phyloP scores from a whole-genome alignment of 2,329 filamentous ascomycete species.

The Xylariaceae sp. region DNA sequence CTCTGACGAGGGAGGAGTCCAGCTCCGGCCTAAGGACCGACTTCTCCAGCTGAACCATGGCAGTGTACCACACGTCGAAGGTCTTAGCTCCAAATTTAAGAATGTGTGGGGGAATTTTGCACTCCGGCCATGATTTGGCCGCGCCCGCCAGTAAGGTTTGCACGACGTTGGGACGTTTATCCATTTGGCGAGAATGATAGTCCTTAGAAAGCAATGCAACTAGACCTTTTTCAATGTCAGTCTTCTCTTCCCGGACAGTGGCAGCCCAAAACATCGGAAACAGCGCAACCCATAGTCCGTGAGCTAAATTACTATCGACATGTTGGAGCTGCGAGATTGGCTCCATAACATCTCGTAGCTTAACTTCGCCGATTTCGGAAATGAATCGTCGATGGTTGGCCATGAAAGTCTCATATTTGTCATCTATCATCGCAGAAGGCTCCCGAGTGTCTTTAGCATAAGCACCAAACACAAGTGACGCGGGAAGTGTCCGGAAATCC shows the following conservation, averaged over 20 bases:
- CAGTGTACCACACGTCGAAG: slow-evolving; percentile 97
- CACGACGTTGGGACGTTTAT: slow-evolving; percentile 92
- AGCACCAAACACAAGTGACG: slow-evolving; percentile 67
- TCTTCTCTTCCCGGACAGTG: slow-evolving; percentile 78
- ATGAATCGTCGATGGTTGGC: slow-evolving; percentile 77
- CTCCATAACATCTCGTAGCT: slow-evolving; percentile 82
- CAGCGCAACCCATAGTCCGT: slow-evolving; percentile 83
- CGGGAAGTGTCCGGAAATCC: slow-evolving; percentile 75
- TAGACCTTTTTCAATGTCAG: slow-evolving; percentile 85
- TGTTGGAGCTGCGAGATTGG: slow-evolving; percentile 91
- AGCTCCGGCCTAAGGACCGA: slow-evolving; percentile 77
- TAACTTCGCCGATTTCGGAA: slow-evolving; percentile 76
- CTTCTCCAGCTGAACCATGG: slow-evolving; percentile 83
- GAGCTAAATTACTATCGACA: slow-evolving; percentile 72
- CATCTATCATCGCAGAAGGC: slow-evolving; percentile 70
- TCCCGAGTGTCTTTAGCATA: slow-evolving; percentile 66
- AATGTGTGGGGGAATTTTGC: slow-evolving; percentile 91
- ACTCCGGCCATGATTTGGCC: slow-evolving; percentile 76
- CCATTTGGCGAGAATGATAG: slow-evolving; percentile 89
- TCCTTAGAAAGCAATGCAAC: slow-evolving; percentile 91
- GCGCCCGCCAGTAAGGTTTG: slow-evolving; percentile 87
- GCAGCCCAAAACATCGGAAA: slow-evolving; percentile 95
- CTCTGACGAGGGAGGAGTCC: slow-evolving; percentile 77
- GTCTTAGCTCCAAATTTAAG: slow-evolving; percentile 93
- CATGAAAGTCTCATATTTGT: slow-evolving; percentile 76